These are phyloP conservation scores for Cercophora sp. DNA, from an alignment of 495 filamentous ascomycete genomes.

Conservation along the genomic window DNA sequence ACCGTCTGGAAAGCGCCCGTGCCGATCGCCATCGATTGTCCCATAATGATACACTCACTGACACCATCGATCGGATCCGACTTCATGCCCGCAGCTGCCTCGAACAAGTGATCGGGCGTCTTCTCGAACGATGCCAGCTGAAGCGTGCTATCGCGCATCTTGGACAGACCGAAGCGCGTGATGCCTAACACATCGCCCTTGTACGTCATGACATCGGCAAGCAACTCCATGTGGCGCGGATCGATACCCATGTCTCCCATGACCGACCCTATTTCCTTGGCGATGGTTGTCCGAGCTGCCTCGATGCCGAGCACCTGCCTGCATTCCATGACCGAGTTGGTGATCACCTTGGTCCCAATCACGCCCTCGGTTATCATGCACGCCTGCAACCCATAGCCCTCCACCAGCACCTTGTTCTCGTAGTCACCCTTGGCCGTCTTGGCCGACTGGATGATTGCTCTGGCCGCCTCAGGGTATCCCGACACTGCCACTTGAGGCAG, in stretches of 20 bases:
- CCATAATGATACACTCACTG: constrained; percentile 97
- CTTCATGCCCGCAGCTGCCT: constrained; percentile 87
- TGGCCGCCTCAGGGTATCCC: constrained; percentile 77
- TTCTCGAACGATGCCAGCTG: constrained; percentile 98
- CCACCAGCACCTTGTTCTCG: constrained; percentile 73
- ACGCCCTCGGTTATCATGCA: constrained; percentile 94
- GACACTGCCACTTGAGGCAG: constrained; percentile 76
- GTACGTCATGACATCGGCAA: constrained; percentile 99
- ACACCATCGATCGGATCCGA: constrained; percentile 87
- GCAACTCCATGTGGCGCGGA: constrained; percentile 95
- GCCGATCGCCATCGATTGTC: constrained; percentile 83
- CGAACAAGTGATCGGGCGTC: constrained; percentile 95
- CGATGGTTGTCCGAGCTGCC: constrained; percentile 81
- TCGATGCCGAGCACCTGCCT: constrained; percentile 94
- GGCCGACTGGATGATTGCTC: constrained; percentile 77
- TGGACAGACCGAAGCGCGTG: constrained; percentile 90
- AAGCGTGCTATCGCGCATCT: constrained; percentile 93
- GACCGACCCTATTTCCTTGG: constrained; percentile 72
- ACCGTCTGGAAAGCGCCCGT: constrained; percentile 91
- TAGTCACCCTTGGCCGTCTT: constrained; percentile 35
- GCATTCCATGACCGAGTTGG: constrained; percentile 90
- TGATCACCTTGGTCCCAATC: constrained; percentile 62
- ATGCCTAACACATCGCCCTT: constrained; percentile 98
- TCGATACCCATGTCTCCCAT: constrained; percentile 95
- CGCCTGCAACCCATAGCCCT: constrained; percentile 83